A percentile compares a stretch with the other conserved stretches of the same genome.
phyloP scores from a whole-genome alignment of 352 stramenopile species.

The Phytopythium sindhum region DNA sequence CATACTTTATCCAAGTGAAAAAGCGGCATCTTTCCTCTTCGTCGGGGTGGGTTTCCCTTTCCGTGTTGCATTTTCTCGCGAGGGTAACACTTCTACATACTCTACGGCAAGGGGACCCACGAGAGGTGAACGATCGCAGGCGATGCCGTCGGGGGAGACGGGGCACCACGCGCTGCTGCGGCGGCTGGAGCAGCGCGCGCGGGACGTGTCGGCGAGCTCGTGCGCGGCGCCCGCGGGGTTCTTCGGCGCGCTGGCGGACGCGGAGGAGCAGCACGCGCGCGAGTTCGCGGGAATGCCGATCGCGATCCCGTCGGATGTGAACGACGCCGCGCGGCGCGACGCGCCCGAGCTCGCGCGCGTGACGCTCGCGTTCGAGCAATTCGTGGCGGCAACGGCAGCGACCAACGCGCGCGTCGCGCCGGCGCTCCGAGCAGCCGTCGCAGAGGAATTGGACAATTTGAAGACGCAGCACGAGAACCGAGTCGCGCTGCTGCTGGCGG shows the following conservation, averaged over 20 bases:
- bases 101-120: too few species aligned
- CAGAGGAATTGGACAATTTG: slow-evolving; percentile 31
- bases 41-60: too few species aligned
- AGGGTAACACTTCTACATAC: not conserved
- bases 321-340: not conserved
- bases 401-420: slow-evolving; percentile 19
- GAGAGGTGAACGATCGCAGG: too few species aligned
- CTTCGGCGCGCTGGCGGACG: not conserved
- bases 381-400: slow-evolving; percentile 16
- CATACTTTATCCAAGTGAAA: too few species aligned
- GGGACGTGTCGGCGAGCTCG: not conserved
- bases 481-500: slow-evolving; percentile 32
- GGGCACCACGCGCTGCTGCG: not conserved
- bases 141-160: not conserved
- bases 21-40: too few species aligned
- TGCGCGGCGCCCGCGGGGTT: not conserved
- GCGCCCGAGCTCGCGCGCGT: slow-evolving; percentile 23
- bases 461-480: slow-evolving; percentile 33
- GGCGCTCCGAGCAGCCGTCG: slow-evolving; percentile 25
- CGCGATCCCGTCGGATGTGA: slow-evolving; percentile 36
- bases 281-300: slow-evolving; percentile 74
- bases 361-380: slow-evolving; percentile 20
- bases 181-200: not conserved
- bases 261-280: slow-evolving; percentile 57
- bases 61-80: too few species aligned